A percentile compares a stretch with the other conserved stretches of the same genome.
These are phyloP conservation scores for Hygrophoropsis aurantiaca DNA, from an alignment of 768 basidiomycete genomes.

Conservation along the genomic window DNA sequence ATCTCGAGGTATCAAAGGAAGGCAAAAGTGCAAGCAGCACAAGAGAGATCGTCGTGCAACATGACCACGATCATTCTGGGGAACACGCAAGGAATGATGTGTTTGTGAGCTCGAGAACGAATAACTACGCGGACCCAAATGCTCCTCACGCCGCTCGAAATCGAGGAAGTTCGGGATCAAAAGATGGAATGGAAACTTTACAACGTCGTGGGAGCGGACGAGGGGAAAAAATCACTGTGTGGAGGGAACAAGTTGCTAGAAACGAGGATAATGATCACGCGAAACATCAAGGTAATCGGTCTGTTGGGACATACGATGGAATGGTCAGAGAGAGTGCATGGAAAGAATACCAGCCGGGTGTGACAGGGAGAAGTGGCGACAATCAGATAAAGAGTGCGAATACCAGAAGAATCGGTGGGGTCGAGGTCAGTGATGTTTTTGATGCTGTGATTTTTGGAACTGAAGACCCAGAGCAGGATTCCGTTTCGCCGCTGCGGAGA, in stretches of 20 bases:
- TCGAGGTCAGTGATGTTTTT: slow-evolving; percentile 17
- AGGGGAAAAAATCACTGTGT: slow-evolving; percentile 46
- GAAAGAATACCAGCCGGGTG: slow-evolving; percentile 3
- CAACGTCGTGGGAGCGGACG: slow-evolving; percentile 3
- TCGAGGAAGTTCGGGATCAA: slow-evolving; percentile 25
- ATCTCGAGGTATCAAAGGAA: background rate
- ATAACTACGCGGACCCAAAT: slow-evolving; percentile 1
- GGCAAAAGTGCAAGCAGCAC: background rate
- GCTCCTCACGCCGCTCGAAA: slow-evolving; percentile 13
- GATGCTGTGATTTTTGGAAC: background rate
- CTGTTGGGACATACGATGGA: too few relatives aligned
- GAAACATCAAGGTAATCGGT: background rate
- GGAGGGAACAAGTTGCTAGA: slow-evolving; percentile 54
- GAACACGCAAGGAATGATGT: slow-evolving; percentile 13
- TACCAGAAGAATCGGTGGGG: slow-evolving; percentile 16
- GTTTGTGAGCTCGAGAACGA: slow-evolving; percentile 10
- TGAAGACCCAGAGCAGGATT: background rate
- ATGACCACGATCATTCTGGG: slow-evolving; percentile 2
- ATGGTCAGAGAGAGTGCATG: too few relatives aligned
- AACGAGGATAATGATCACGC: slow-evolving; percentile 30
- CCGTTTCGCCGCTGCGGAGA: slow-evolving; percentile 16
- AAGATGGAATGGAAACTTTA: slow-evolving; percentile 15
- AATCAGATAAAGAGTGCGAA: slow-evolving; percentile 8
- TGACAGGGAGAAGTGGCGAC: slow-evolving; percentile 2
- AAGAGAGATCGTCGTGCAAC: slow-evolving; percentile 28